These are phyloP conservation scores for Fusarium neocosmosporiellum DNA, from an alignment of 2,329 filamentous ascomycete species.

Conservation along the genomic window DNA sequence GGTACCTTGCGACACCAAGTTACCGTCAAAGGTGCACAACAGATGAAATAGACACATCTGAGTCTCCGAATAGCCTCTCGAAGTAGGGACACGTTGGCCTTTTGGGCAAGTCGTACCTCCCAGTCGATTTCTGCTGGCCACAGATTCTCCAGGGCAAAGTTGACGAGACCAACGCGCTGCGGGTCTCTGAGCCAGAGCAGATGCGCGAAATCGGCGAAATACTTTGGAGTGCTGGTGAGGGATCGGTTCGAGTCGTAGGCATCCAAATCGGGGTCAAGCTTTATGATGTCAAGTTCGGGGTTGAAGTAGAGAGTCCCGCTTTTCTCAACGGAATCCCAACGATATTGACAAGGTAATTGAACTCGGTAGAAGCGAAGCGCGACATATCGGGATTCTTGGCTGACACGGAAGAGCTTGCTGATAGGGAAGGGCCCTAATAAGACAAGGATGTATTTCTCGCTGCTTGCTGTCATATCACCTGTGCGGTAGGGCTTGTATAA, in stretches of 20 bases:
- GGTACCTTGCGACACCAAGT: neutral
- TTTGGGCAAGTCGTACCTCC: neutral
- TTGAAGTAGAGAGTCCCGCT: neutral
- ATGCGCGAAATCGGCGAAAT: neutral
- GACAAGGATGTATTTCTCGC: neutral
- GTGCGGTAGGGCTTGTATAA: neutral
- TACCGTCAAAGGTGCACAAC: neutral
- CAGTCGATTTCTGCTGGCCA: neutral
- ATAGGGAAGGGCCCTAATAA: neutral
- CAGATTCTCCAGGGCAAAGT: neutral
- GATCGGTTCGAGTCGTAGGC: neutral
- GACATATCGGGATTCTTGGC: neutral
- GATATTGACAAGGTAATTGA: neutral
- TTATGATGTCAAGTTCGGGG: neutral
- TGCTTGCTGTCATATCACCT: neutral
- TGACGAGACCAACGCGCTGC: neutral
- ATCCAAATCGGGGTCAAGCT: neutral
- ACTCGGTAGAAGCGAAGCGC: neutral
- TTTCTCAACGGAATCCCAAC: neutral
- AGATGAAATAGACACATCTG: neutral
- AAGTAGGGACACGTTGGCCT: neutral
- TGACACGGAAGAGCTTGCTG: neutral
- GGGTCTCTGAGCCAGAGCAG: neutral
- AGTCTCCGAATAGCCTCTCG: neutral
- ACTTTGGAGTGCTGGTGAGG: neutral